Conservation (phyloP, 2,329 filamentous ascomycete species). For the Amylocarpus encephaloides region DNA sequence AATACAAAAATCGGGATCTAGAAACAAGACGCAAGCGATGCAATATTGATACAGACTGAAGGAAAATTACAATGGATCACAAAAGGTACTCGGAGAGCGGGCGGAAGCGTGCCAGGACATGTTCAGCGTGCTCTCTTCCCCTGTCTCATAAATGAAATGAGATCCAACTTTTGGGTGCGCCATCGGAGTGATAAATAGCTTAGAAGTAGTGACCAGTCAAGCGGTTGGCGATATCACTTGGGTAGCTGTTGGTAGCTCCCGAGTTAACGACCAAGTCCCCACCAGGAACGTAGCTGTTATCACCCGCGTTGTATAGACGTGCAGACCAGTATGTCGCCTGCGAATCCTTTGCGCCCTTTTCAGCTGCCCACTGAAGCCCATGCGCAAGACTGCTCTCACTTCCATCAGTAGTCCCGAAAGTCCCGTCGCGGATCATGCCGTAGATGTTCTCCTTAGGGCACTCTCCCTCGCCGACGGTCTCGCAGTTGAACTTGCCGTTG, state of each 20-base stretch:
- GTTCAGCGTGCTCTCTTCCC: too few relatives aligned
- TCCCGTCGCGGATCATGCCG: slow-evolving; percentile 7
- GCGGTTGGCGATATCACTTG: slow-evolving; percentile 4
- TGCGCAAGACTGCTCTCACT: neutral
- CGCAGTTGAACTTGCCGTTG: slow-evolving; percentile 3
- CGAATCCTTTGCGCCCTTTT: neutral
- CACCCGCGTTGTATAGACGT: slow-evolving; percentile 7
- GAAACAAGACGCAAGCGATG: too few relatives aligned
- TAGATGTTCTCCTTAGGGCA: slow-evolving; percentile 2
- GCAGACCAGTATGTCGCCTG: slow-evolving; percentile 3
- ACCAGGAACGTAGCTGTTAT: neutral
- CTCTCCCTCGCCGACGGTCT: neutral
- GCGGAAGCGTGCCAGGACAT: too few relatives aligned
- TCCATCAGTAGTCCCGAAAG: neutral
- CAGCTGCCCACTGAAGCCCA: neutral
- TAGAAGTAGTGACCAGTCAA: slow-evolving; percentile 4
- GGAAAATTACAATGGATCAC: too few relatives aligned
- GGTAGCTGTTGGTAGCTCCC: slow-evolving; percentile 4
- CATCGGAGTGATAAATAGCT: neutral
- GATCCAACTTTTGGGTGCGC: neutral
- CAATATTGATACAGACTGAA: too few relatives aligned
- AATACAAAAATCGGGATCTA: too few relatives aligned
- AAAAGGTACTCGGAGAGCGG: too few relatives aligned
- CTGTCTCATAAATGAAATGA: neutral
- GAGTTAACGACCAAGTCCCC: neutral